Conservation (phyloP, 495 filamentous ascomycete genomes). For the Sphaerosporella brunnea region DNA sequence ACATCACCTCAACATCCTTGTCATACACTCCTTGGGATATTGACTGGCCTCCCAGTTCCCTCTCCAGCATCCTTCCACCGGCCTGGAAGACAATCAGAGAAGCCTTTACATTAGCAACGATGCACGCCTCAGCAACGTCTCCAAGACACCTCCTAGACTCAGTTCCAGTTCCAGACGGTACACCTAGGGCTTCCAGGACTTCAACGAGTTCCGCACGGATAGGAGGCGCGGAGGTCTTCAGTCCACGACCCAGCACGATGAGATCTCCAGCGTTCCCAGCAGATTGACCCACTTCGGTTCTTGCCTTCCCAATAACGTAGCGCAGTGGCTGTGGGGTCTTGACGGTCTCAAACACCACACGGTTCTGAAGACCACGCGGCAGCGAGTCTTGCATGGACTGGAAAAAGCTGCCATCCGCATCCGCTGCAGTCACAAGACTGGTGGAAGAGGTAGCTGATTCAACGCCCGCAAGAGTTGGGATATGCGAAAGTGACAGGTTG, state of each 20-base stretch:
- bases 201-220: slow-evolving; percentile 23
- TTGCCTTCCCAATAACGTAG: slow-evolving; percentile 32
- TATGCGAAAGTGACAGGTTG: slow-evolving; percentile 14
- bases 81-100: slow-evolving; percentile 71
- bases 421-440: slow-evolving; percentile 7
- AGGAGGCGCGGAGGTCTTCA: slow-evolving; percentile 14
- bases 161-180: slow-evolving; percentile 24
- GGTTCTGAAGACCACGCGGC: slow-evolving; percentile 35
- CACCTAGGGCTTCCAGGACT: slow-evolving; percentile 14
- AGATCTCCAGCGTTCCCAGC: slow-evolving; percentile 59
- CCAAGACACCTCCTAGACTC: slow-evolving; percentile 50
- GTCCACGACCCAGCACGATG: slow-evolving; percentile 51
- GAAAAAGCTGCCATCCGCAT: slow-evolving; percentile 43
- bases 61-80: slow-evolving; percentile 25
- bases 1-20: too few relatives aligned
- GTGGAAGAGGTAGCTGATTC: slow-evolving; percentile 18
- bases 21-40: too few relatives aligned
- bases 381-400: slow-evolving; percentile 44
- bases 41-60: too few relatives aligned
- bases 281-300: slow-evolving; percentile 42
- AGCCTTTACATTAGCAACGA: slow-evolving; percentile 42
- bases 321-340: slow-evolving; percentile 20
- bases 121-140: slow-evolving; percentile 43
- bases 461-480: slow-evolving; percentile 15
- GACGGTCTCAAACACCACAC: slow-evolving; percentile 41